Base-by-base conservation (phyloP, 1,139 yeast species). In the Suhomyces panamericanus region DNA sequence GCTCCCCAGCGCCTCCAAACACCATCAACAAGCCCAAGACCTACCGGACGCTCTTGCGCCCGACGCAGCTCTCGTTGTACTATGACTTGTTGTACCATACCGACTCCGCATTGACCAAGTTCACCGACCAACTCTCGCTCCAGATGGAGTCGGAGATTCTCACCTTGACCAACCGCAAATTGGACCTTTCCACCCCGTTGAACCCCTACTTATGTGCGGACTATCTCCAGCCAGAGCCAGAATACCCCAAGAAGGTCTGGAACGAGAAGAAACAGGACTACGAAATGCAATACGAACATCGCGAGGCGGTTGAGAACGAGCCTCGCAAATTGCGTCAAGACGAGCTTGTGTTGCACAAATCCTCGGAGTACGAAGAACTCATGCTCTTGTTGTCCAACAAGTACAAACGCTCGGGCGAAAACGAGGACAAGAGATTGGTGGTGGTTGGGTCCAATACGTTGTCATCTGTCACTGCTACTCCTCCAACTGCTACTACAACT, bases 361-460 rank as follows among this genome's bases (percentile, higher is more conserved):
- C 87, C 31, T 83, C 91, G 2, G 95, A 90, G 52, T 90, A 87
- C 64, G 98, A 93, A 64, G 96, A 88, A 60, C 74, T 90, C 59
- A 91, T 93, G 98, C 66, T 73, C 46, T 63, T 74, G 40, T 62
- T 74, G 41, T 71, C 78, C 3, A 70, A 67, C 54, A 73, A 70
- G 49, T 67, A 69, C 54, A 70, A 64, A 49, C 62, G 64, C 41
- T 55, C 66, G 11, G 77, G 73, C 42, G 75, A 72, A 43, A 53
- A 66, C 4, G 62, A 62, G 39, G 77, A 69, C 30, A 69, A 69
- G 47, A 68, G 67, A 42, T 66, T 73, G 56, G 70, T 73, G 36
- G 69, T 70, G 16, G 77, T 72, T 12, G 77, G 72, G 4, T 64
- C 73, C 1, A 53, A 67, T 0, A 55, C 68, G 1, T 47, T 60